Percentiles rank a stretch among this genome's conserved stretches.
Conservation (phyloP, 768 basidiomycete species). For the Amanita exitialis region DNA sequence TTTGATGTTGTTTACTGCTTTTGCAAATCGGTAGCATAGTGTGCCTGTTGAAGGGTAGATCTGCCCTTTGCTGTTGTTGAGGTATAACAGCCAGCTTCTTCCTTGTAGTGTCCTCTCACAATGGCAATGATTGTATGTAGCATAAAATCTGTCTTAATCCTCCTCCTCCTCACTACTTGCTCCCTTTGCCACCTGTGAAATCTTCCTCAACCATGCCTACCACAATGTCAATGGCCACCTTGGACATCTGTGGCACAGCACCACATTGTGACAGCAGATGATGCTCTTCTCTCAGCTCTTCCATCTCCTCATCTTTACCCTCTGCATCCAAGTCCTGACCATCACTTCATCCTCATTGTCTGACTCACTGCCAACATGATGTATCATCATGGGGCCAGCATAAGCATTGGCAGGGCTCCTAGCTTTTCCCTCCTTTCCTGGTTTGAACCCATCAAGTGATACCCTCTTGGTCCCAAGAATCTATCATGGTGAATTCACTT, state of each 20-base stretch:
- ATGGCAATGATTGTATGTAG: not conserved
- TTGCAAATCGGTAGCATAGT: too few species aligned
- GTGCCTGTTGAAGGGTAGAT: too few species aligned
- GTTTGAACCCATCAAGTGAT: slow-evolving; percentile 55
- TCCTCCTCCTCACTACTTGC: slow-evolving; percentile 37
- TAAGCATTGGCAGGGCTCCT: slow-evolving; percentile 10
- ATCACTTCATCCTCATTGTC: slow-evolving; percentile 16
- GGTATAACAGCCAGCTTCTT: too few species aligned
- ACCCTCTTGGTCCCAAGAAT: slow-evolving; percentile 55
- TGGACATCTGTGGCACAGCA: slow-evolving; percentile 62
- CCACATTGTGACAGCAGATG: slow-evolving; percentile 60
- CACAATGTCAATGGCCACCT: slow-evolving; percentile 53
- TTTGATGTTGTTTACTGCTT: too few species aligned
- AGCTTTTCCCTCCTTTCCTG: slow-evolving; percentile 8
- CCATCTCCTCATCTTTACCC: slow-evolving; percentile 28
- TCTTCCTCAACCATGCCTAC: slow-evolving; percentile 53
- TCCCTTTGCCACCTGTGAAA: slow-evolving; percentile 27
- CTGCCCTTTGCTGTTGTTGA: too few species aligned
- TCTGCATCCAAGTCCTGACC: slow-evolving; percentile 18
- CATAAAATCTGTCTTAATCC: not conserved
- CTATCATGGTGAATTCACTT: slow-evolving; percentile 64
- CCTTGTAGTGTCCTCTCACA: too few species aligned
- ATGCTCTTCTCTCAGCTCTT: slow-evolving; percentile 38
- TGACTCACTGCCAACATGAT: slow-evolving; percentile 18
- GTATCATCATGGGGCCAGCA: slow-evolving; percentile 20